These are phyloP conservation scores for Penicillium taxi DNA, from an alignment of 495 filamentous ascomycete genomes.

Conservation along the genomic window DNA sequence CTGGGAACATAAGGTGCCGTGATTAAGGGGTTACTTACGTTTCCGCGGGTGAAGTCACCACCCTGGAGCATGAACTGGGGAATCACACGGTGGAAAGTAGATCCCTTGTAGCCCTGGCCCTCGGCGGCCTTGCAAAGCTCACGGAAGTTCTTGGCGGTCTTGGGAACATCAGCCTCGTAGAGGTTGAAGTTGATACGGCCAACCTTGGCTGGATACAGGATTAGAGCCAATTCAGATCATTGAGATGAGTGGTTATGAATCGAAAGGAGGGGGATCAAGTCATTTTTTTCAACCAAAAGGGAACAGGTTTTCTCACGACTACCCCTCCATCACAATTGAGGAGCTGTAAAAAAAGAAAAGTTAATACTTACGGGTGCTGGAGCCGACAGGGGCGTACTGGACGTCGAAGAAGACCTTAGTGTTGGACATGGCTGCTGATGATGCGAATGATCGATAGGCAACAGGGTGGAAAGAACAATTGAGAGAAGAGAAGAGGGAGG, in stretches of 20 bases:
- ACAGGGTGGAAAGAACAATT: constrained; percentile 37
- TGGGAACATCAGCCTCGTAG: constrained; percentile 80
- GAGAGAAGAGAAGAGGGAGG: constrained; percentile 42
- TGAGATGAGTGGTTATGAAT: background rate
- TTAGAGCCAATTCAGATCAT: constrained; percentile 9
- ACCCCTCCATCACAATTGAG: constrained; percentile 9
- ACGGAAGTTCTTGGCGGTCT: constrained; percentile 94
- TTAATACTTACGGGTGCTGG: constrained; percentile 53
- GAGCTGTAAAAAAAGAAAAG: background rate
- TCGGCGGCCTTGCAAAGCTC: constrained; percentile 89
- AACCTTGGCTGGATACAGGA: constrained; percentile 48
- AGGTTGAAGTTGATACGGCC: constrained; percentile 88
- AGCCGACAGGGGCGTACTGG: constrained; percentile 47
- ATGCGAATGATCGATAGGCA: constrained; percentile 53
- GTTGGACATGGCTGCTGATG: constrained; percentile 54
- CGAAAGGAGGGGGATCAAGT: too few relatives aligned
- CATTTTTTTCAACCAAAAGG: background rate
- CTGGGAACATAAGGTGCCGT: background rate
- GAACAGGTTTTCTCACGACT: constrained; percentile 9
- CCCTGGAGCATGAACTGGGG: constrained; percentile 99
- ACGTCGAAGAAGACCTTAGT: constrained; percentile 62
- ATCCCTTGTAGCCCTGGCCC: constrained; percentile 83
- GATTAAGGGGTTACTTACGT: constrained; percentile 51
- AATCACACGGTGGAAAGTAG: constrained; percentile 91
- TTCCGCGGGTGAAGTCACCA: constrained; percentile 91